Conservation (phyloP, 768 basidiomycete species). For the Calocybe gangraenosa region DNA sequence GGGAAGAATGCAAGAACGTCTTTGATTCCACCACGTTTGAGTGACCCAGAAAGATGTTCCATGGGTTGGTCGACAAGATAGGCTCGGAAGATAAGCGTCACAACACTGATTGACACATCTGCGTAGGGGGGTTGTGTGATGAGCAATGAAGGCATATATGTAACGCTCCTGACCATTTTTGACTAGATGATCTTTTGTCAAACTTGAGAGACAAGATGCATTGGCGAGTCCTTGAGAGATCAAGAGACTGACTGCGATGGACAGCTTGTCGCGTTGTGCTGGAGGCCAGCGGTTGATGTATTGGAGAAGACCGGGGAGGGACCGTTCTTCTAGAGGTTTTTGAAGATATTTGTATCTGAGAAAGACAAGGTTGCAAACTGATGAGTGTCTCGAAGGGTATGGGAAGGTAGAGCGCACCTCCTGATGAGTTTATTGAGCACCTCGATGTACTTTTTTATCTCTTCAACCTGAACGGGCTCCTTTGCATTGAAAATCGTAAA, state of each 20-base stretch:
- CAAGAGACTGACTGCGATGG: slow-evolving; percentile 76
- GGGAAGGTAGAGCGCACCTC: slow-evolving; percentile 45
- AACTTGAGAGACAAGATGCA: slow-evolving; percentile 70
- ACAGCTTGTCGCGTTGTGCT: slow-evolving; percentile 77
- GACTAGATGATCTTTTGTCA: slow-evolving; percentile 92
- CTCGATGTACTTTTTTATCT: slow-evolving; percentile 91
- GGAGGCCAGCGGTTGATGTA: slow-evolving; percentile 83
- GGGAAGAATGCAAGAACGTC: slow-evolving; percentile 90
- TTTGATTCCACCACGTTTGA: slow-evolving; percentile 82
- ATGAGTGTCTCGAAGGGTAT: neutral
- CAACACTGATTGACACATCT: slow-evolving; percentile 76
- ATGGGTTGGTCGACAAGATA: slow-evolving; percentile 82
- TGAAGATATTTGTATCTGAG: slow-evolving; percentile 97
- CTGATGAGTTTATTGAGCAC: slow-evolving; percentile 95
- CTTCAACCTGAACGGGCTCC: slow-evolving; percentile 73
- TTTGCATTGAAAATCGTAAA: slow-evolving; percentile 85
- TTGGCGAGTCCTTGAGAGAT: slow-evolving; percentile 80
- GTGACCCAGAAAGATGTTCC: slow-evolving; percentile 80
- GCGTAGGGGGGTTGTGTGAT: neutral
- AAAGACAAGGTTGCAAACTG: slow-evolving; percentile 10
- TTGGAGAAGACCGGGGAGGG: slow-evolving; percentile 82
- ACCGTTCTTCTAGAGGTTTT: slow-evolving; percentile 85
- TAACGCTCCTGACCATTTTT: slow-evolving; percentile 71
- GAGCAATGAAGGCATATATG: neutral
- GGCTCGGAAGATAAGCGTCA: slow-evolving; percentile 77